Evolutionary conservation across 1,284 basidiomycete species (phyloP), one percentile per base, ranked within the genome.

Genomic region (Leccinum ponderosum): DNA sequence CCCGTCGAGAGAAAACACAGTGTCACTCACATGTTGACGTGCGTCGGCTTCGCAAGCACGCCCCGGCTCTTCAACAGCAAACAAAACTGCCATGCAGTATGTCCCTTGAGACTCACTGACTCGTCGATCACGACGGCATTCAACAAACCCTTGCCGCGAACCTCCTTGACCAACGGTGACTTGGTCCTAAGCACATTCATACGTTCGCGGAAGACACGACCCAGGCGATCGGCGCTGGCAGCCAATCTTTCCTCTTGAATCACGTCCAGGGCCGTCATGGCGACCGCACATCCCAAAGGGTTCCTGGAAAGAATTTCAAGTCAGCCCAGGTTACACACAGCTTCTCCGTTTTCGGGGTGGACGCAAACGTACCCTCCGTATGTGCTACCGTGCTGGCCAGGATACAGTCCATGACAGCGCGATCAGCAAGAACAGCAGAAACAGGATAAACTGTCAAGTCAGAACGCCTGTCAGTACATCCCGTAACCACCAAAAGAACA

Each of bases 381-480:
- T 0, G 97, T 98, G 68, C 91, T 94, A n/a, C 96, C 95, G 71
- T 98, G 97, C 79, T 98, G 95, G 63, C 97, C 96, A n/a, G 97
- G 95, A 99, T 97, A 79, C 90, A 93, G 31, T 96, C 87, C 95
- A 99, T 98, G 64, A 99, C 78, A 33, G 94, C 90, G 64, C 87
- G 86, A 76, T 95, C 89, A 6, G 95, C 91, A 31, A 99, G 83
- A 11, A 98, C 96, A 14, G 93, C 94, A 42, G 95, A 97, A 20
- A 99, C 96, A 53, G 97, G 97, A 77, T 98, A 98, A 64, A 98
- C 92, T 93, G 66, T 52, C 47, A 25, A 60, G 15, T 58, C 60
- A 56, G 7, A 17, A 61, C 31, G 20, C 57, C 35, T 31, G 47
- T 74, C 55, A 72, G 31, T 47, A 50, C 35, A 55, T 44, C 47